Conservation (phyloP, 371 early-diverging fungal species). For the Vairimorpha ceranae region DNA sequence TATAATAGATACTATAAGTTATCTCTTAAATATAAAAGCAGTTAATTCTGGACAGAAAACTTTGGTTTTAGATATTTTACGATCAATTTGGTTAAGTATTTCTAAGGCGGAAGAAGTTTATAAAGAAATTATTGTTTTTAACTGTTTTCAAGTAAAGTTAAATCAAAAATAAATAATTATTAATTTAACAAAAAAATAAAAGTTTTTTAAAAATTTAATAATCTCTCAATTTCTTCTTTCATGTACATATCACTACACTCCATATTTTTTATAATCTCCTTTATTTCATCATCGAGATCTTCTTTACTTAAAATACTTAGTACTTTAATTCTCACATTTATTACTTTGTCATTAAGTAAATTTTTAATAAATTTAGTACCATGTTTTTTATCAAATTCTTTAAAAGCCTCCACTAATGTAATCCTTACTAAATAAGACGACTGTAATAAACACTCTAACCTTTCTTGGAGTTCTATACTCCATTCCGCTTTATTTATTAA, state of each 20-base stretch:
- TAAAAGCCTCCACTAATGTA: not conserved
- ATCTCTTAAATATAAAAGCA: too few species aligned
- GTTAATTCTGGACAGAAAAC: too few species aligned
- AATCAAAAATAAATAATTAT: too few species aligned
- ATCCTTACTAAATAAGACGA: slow-evolving; percentile 20
- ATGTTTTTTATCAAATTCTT: slow-evolving; percentile 23
- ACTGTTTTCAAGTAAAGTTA: too few species aligned
- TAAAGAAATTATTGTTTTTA: slow-evolving; percentile 8
- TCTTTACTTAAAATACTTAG: not conserved
- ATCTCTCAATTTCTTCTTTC: not conserved
- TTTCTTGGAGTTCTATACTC: slow-evolving; percentile 4
- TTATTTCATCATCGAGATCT: slow-evolving; percentile 15
- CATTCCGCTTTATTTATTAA: slow-evolving; percentile 14
- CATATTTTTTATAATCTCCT: not conserved
- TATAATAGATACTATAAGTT: too few species aligned
- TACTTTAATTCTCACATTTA: slow-evolving; percentile 18
- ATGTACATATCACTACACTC: not conserved
- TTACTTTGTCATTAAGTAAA: slow-evolving; percentile 16
- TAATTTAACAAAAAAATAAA: too few species aligned
- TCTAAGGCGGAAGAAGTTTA: too few species aligned
- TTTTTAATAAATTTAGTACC: slow-evolving; percentile 18
- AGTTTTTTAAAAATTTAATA: too few species aligned
- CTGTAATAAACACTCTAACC: not conserved
- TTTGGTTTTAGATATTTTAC: too few species aligned
- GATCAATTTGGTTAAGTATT: too few species aligned